A percentile compares a stretch with the other conserved stretches of the same genome.
Conservation (phyloP, 169 alveolate genomes). For the Plasmodium vivax region DNA sequence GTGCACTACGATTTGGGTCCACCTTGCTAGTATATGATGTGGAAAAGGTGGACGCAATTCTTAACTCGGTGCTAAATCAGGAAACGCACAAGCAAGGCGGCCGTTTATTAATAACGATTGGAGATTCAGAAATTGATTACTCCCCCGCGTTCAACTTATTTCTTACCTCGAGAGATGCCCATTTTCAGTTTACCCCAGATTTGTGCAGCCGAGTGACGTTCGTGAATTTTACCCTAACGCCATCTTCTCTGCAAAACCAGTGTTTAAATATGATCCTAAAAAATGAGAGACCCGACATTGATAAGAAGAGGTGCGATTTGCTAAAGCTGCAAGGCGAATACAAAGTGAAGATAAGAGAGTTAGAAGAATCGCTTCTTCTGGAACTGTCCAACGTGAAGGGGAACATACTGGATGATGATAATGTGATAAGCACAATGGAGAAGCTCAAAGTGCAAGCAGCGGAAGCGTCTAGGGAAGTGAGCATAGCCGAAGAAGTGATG, state of each 20-base stretch:
- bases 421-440: conserved; percentile 90
- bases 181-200: conserved; percentile 97
- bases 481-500: conserved; percentile 94
- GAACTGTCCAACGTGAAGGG: conserved; percentile 97
- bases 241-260: conserved; percentile 93
- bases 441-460: conserved; percentile 94
- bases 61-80: conserved; percentile 91
- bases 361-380: conserved; percentile 95
- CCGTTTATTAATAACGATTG: conserved; percentile 95
- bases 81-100: conserved; percentile 97
- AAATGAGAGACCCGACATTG: conserved; percentile 97
- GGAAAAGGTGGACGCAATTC: conserved; percentile 90
- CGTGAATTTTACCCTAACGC: conserved; percentile 97
- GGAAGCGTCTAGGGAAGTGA: conserved; percentile 92
- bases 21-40: conserved; percentile 96
- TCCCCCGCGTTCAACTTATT: conserved; percentile 95
- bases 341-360: conserved; percentile 92
- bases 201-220: conserved; percentile 97
- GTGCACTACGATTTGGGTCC: conserved; percentile 95
- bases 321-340: conserved; percentile 94
- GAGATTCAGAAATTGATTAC: conserved; percentile 97
- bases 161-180: conserved; percentile 95
- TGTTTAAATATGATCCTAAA: conserved; percentile 94
- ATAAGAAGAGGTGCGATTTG: conserved; percentile 93
- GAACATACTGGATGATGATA: conserved; percentile 95